Conservation (phyloP, 129 eudicot species). For the Tagetes erecta region DNA sequence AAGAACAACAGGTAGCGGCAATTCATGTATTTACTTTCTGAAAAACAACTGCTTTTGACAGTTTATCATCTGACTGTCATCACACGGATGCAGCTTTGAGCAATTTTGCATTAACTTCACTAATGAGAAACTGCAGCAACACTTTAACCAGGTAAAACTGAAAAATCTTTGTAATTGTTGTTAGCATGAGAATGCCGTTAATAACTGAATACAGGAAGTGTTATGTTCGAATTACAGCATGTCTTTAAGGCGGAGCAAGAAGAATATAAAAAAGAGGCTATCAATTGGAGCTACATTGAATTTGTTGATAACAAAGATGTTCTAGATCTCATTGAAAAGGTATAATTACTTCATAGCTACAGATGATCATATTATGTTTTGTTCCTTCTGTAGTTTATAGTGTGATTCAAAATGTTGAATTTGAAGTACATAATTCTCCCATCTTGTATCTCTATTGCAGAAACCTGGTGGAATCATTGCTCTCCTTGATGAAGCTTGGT, state of each 20-base stretch:
- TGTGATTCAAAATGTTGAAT: neutral
- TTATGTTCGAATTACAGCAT: conserved; percentile 61
- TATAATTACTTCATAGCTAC: conserved; percentile 23
- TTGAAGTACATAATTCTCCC: conserved; percentile 17
- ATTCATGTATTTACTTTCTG: conserved; percentile 12
- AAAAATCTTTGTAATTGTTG: conserved; percentile 16
- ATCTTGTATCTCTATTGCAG: conserved; percentile 51
- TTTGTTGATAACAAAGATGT: conserved; percentile 99
- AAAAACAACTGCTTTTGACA: conserved; percentile 9
- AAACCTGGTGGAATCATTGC: conserved; percentile 96
- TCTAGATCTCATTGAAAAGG: conserved; percentile 97
- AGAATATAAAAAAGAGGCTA: conserved; percentile 90
- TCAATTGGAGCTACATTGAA: conserved; percentile 98
- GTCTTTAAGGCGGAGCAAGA: conserved; percentile 99
- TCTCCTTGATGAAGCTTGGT: conserved; percentile 99
- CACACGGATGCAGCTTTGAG: conserved; percentile 77
- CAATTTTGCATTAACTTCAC: conserved; percentile 97
- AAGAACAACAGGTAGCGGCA: conserved; percentile 76
- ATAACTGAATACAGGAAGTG: conserved; percentile 15
- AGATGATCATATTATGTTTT: conserved; percentile 4
- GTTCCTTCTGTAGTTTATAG: conserved; percentile 12
- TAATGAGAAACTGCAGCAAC: conserved; percentile 98
- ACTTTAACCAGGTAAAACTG: conserved; percentile 81
- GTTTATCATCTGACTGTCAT: conserved; percentile 25
- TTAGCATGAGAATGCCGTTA: conserved; percentile 17